phyloP scores from a whole-genome alignment of 1,284 basidiomycete genomes.

The Ganoderma lucidum region DNA sequence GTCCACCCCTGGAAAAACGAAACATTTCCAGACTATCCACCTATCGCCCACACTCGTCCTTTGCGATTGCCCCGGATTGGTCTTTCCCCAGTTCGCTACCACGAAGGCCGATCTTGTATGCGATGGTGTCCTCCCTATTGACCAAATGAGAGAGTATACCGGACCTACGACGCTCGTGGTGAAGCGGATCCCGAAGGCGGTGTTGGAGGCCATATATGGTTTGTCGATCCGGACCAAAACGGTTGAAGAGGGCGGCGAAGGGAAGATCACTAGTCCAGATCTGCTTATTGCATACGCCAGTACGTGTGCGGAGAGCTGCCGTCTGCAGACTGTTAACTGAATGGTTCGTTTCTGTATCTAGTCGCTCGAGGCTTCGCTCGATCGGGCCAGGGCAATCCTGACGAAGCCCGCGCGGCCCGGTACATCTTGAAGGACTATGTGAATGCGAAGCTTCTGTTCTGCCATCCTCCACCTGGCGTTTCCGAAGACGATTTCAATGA shows the following conservation, averaged over 20 bases:
- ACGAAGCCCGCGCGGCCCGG: constrained; percentile 94
- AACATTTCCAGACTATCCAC: constrained; percentile 99
- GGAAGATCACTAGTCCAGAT: constrained; percentile 82
- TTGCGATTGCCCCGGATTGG: constrained; percentile 99
- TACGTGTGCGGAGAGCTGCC: constrained; percentile 53
- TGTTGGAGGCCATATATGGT: constrained; percentile 94
- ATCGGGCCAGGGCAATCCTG: constrained; percentile 96
- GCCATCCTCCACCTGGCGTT: constrained; percentile 85
- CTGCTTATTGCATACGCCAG: constrained; percentile 91
- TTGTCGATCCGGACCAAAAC: constrained; percentile 76
- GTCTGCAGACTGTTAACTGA: not conserved
- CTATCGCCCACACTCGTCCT: constrained; percentile 88
- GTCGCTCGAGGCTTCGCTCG: constrained; percentile 95
- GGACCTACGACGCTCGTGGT: constrained; percentile 87
- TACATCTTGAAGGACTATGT: constrained; percentile 98
- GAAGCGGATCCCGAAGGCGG: constrained; percentile 82
- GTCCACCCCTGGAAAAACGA: constrained; percentile 97
- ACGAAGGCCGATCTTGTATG: constrained; percentile 96
- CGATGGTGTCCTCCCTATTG: constrained; percentile 97
- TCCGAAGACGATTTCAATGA: constrained; percentile 82
- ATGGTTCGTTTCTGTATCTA: constrained; percentile 43
- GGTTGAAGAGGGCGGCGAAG: constrained; percentile 89
- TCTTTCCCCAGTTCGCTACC: constrained; percentile 98
- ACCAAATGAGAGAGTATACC: constrained; percentile 96
- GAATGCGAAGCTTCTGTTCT: constrained; percentile 92